Evolutionary conservation across 2,329 filamentous ascomycete genomes (phyloP).

Genomic region (Colletotrichum camelliae): DNA sequence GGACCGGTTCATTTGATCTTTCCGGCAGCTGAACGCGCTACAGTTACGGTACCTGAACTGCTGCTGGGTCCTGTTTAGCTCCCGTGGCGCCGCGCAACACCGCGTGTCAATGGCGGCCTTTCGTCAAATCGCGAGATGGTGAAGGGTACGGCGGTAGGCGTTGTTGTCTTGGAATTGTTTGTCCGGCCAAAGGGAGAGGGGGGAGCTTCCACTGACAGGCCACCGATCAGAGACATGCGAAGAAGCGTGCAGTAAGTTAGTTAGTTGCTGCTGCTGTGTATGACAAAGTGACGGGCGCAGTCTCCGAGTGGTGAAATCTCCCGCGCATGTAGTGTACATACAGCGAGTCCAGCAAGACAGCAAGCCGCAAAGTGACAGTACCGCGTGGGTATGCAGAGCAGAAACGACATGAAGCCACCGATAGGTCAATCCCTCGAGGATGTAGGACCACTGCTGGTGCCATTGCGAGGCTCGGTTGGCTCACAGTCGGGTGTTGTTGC

Average conservation of each 20-base stretch:
- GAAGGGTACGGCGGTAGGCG: background rate
- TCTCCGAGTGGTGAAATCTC: background rate
- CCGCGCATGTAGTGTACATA: background rate
- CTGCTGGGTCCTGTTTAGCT: background rate
- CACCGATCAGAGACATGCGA: constrained; percentile 1
- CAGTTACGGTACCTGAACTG: background rate
- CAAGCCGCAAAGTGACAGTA: background rate
- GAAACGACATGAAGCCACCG: background rate
- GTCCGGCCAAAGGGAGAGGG: background rate
- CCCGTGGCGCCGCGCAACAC: background rate
- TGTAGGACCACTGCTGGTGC: background rate
- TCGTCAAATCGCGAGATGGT: background rate
- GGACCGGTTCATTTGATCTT: background rate
- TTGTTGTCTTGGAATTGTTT: background rate
- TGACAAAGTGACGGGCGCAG: background rate
- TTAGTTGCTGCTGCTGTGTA: background rate
- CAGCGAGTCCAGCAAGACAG: background rate
- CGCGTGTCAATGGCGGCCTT: background rate
- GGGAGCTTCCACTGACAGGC: background rate
- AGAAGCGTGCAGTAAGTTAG: background rate
- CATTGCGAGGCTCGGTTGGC: background rate
- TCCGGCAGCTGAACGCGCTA: background rate
- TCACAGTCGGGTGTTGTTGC: background rate
- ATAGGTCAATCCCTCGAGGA: background rate
- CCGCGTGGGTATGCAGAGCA: background rate